Base-by-base conservation (phyloP, 2,329 filamentous ascomycete species). In the Botrytis hyacinthi region DNA sequence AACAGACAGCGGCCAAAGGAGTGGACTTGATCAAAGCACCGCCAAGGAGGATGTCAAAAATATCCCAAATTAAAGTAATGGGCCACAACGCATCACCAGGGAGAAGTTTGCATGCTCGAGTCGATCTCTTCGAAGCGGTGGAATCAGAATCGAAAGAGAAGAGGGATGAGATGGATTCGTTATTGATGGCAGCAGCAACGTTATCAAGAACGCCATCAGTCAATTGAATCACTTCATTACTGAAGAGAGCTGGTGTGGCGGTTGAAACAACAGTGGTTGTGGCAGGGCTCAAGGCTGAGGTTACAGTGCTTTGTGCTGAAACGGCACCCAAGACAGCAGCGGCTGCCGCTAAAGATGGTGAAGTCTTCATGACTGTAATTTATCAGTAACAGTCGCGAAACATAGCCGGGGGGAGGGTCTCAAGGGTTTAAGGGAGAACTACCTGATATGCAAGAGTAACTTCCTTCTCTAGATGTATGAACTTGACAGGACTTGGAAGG, bases 1-100 rank as follows among this genome's bases (percentile, higher is more conserved):
- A 85, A 77, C 85, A 86, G 76, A 84, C 80, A 76, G 83, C 82
- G 76, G 83, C 85, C 26, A 83, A 81, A 74, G 86, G 84, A 73
- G 80, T 68, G 40, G 86, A 82, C 59, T 80, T 81, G 72, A 87
- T 79, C 57, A 88, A 81, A 44, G 80, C 79, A 20, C 85, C 84
- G 16, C 79, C 80, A 29, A 84, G 79, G 8, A 84, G 83, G 22
- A 81, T 76, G 79, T 88, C 86, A 71, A 89, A 82, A 18, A 78
- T 76, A 9, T 78, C 75, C 87, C 87, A 89, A 14, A 79, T 80
- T 0, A 80, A 75, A 29, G 82, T 74, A 0, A 83, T 83, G 0
- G 88, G 88, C 87, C 87, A 89, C 63, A 79, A 18, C 1, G 29
- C 9, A 51, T 80, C 78, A 5, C 77, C 78, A 9, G 78, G 78